These are phyloP conservation scores for Aspergillus piperis DNA, from an alignment of 2,329 filamentous ascomycete species.

Conservation along the genomic window DNA sequence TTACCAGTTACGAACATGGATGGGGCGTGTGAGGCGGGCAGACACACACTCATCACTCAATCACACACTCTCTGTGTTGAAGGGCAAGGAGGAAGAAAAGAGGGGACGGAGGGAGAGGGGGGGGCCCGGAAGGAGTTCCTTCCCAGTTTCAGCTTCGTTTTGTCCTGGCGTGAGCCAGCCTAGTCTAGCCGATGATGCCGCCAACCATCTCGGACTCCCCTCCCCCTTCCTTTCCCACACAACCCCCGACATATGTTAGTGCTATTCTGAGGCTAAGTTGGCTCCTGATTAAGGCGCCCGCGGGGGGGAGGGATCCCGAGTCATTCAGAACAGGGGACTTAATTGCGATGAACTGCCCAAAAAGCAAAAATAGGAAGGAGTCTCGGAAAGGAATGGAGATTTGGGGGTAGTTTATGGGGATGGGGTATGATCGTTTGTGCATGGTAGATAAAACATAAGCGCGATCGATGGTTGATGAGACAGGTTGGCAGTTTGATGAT, in stretches of 20 bases:
- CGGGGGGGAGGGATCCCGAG: neutral
- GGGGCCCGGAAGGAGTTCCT: neutral
- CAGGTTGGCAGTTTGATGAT: neutral
- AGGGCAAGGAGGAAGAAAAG: neutral
- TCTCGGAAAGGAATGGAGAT: neutral
- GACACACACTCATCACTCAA: too few relatives aligned
- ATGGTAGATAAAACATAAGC: neutral
- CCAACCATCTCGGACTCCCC: neutral
- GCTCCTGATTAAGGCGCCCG: neutral
- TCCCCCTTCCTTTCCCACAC: neutral
- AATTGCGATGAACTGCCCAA: conserved; percentile 5
- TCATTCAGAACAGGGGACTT: neutral
- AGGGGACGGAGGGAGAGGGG: neutral
- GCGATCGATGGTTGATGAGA: too few relatives aligned
- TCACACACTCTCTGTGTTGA: too few relatives aligned
- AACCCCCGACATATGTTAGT: neutral
- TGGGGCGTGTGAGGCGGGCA: neutral
- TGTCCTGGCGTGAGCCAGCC: conserved; percentile 4
- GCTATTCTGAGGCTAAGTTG: neutral
- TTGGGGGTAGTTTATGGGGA: neutral
- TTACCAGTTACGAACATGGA: conserved; percentile 15
- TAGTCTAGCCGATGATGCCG: conserved; percentile 2
- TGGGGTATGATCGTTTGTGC: neutral
- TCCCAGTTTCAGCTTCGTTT: conserved; percentile 23
- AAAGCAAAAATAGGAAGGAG: conserved; percentile 3